Evolutionary conservation across 106 monocot species (phyloP).

Genomic region (Cymbidium sinense): DNA sequence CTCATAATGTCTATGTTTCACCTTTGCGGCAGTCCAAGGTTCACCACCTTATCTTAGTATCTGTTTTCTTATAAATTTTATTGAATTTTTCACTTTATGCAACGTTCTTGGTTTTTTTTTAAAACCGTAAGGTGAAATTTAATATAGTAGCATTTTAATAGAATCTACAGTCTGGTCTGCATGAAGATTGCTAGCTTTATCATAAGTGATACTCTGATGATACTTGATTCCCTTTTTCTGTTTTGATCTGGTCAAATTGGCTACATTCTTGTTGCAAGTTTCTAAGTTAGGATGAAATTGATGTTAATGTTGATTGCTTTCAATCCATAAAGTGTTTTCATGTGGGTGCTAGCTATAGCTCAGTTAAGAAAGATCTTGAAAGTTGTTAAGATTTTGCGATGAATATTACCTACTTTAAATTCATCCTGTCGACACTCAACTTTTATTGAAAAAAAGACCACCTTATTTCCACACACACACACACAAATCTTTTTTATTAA

Average conservation of each 20-base stretch:
- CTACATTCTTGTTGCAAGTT: neutral
- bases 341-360: neutral
- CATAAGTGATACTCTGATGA: neutral
- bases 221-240: neutral
- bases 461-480: too few relatives aligned
- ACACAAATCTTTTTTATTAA: too few relatives aligned
- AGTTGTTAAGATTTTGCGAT: too few relatives aligned
- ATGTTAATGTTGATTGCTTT: neutral
- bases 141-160: too few relatives aligned
- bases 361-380: too few relatives aligned
- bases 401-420: too few relatives aligned
- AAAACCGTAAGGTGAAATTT: too few relatives aligned
- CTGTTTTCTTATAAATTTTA: neutral
- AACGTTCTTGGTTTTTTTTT: too few relatives aligned
- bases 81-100: neutral
- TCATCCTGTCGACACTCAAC: too few relatives aligned
- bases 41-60: neutral
- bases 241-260: neutral
- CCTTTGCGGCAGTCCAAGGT: constrained; percentile 91
- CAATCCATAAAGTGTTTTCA: neutral
- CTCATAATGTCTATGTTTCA: constrained; percentile 97
- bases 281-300: neutral
- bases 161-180: too few relatives aligned
- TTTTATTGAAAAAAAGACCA: too few relatives aligned
- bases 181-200: neutral